A percentile compares a stretch with the other conserved stretches of the same genome.
These are phyloP conservation scores for Xylaria sp. DNA, from an alignment of 2,329 filamentous ascomycete species.

Conservation along the genomic window DNA sequence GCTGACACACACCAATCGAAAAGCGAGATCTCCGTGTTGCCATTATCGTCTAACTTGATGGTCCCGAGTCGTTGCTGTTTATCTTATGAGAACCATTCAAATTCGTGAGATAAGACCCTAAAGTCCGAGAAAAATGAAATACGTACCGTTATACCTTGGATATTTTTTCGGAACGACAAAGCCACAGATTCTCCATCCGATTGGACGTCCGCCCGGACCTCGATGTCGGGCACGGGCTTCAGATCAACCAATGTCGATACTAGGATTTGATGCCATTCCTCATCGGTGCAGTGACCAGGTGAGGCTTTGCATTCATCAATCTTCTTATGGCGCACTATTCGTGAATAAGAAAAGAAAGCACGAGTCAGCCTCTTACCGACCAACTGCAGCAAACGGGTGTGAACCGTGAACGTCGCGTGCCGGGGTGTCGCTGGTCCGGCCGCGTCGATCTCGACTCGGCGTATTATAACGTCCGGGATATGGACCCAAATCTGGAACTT, in stretches of 20 bases:
- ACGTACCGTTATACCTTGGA: constrained; percentile 63
- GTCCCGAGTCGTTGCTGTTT: constrained; percentile 63
- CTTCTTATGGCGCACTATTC: constrained; percentile 53
- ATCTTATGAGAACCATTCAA: constrained; percentile 6
- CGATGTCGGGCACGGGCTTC: constrained; percentile 47
- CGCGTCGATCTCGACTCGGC: constrained; percentile 12
- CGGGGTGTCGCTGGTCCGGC: constrained; percentile 11
- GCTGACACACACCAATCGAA: constrained; percentile 66
- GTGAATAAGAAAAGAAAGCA: constrained; percentile 11
- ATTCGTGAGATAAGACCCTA: constrained; percentile 6
- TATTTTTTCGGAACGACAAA: constrained; percentile 59
- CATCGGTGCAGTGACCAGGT: constrained; percentile 49
- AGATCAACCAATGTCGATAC: constrained; percentile 49
- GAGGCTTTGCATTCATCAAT: constrained; percentile 48
- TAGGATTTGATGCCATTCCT: constrained; percentile 64
- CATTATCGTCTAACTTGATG: constrained; percentile 51
- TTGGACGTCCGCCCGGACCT: constrained; percentile 54
- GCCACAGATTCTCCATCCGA: constrained; percentile 47
- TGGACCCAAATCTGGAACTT: neutral
- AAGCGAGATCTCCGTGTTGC: constrained; percentile 53
- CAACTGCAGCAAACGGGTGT: constrained; percentile 19
- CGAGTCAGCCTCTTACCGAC: constrained; percentile 18
- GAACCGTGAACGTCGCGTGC: constrained; percentile 23
- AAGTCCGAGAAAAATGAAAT: constrained; percentile 1
- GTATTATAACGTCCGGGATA: constrained; percentile 2